A percentile compares a stretch with the other conserved stretches of the same genome.
Conservation (phyloP, 495 filamentous ascomycete genomes). For the Chlorociboria aeruginascens region DNA sequence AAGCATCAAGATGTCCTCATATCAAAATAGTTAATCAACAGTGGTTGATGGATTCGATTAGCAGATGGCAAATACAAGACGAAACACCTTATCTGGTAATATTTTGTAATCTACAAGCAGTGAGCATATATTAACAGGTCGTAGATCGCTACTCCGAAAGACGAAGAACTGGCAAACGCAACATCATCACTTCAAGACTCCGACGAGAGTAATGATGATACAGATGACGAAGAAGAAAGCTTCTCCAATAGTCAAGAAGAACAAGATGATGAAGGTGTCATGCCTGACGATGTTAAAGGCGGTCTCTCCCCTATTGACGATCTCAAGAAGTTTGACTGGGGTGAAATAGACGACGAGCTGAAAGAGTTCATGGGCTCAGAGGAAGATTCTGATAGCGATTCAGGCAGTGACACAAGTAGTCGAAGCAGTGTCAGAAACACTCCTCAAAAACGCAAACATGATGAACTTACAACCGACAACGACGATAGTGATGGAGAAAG, state of each 20-base stretch:
- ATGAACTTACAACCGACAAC: slow-evolving; percentile 23
- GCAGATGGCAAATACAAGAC: slow-evolving; percentile 61
- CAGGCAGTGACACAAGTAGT: slow-evolving; percentile 9
- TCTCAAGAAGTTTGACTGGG: slow-evolving; percentile 46
- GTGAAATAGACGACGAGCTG: slow-evolving; percentile 56
- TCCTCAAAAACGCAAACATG: slow-evolving; percentile 23
- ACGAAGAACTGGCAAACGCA: slow-evolving; percentile 6
- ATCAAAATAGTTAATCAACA: slow-evolving; percentile 84
- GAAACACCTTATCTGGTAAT: slow-evolving; percentile 57
- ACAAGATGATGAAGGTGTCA: slow-evolving; percentile 24
- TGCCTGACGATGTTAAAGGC: slow-evolving; percentile 37
- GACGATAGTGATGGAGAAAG: slow-evolving; percentile 20
- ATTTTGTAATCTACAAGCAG: background rate
- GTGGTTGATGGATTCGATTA: slow-evolving; percentile 77
- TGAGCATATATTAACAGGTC: slow-evolving; percentile 22
- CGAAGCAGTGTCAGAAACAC: slow-evolving; percentile 13
- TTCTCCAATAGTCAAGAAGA: slow-evolving; percentile 36
- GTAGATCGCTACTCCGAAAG: slow-evolving; percentile 48
- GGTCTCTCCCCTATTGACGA: slow-evolving; percentile 40
- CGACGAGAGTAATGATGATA: slow-evolving; percentile 24
- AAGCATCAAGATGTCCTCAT: slow-evolving; percentile 54
- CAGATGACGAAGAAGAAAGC: slow-evolving; percentile 34
- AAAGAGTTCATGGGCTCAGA: slow-evolving; percentile 56
- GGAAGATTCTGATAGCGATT: slow-evolving; percentile 18
- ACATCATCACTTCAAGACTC: slow-evolving; percentile 13